These are phyloP conservation scores for Phytophthora pinifolia DNA, from an alignment of 352 stramenopile genomes.

Conservation along the genomic window DNA sequence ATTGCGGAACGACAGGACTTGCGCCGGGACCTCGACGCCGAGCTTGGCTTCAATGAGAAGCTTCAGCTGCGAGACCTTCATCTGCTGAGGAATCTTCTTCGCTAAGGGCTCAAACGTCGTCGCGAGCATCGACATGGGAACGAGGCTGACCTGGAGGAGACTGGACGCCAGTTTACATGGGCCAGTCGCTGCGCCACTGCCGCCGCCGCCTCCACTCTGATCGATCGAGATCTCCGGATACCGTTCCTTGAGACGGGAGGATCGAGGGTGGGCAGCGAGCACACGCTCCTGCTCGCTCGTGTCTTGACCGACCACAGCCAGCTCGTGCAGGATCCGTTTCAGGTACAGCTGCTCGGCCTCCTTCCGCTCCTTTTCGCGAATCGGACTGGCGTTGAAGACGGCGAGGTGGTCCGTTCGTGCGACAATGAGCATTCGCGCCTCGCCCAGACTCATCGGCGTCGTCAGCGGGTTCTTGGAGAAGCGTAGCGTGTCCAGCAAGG, in stretches of 20 bases:
- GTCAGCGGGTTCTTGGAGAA: constrained; percentile 73
- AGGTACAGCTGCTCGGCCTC: constrained; percentile 85
- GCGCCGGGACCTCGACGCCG: constrained; percentile 45
- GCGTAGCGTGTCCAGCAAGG: constrained; percentile 53
- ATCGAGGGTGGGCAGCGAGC: constrained; percentile 50
- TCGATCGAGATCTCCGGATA: constrained; percentile 54
- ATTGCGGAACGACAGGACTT: constrained; percentile 60
- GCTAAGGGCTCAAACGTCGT: constrained; percentile 60
- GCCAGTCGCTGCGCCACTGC: constrained; percentile 11
- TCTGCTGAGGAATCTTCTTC: constrained; percentile 74
- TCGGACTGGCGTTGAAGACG: constrained; percentile 67
- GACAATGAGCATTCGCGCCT: constrained; percentile 71
- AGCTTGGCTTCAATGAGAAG: constrained; percentile 75
- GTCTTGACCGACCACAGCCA: constrained; percentile 40
- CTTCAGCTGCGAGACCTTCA: constrained; percentile 78
- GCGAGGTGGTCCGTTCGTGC: constrained; percentile 50
- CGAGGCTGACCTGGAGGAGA: constrained; percentile 63
- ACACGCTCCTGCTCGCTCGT: constrained; percentile 33
- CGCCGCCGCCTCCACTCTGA: constrained; percentile 6
- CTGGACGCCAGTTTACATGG: constrained; percentile 53
- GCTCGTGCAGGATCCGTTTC: constrained; percentile 75
- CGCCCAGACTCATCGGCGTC: constrained; percentile 58
- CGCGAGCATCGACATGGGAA: constrained; percentile 76
- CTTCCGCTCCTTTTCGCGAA: constrained; percentile 58
- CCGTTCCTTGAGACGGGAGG: constrained; percentile 38